A percentile compares a stretch with the other conserved stretches of the same genome.
Conservation (phyloP, 2,329 filamentous ascomycete genomes). For the Albophoma yamanashiensis region DNA sequence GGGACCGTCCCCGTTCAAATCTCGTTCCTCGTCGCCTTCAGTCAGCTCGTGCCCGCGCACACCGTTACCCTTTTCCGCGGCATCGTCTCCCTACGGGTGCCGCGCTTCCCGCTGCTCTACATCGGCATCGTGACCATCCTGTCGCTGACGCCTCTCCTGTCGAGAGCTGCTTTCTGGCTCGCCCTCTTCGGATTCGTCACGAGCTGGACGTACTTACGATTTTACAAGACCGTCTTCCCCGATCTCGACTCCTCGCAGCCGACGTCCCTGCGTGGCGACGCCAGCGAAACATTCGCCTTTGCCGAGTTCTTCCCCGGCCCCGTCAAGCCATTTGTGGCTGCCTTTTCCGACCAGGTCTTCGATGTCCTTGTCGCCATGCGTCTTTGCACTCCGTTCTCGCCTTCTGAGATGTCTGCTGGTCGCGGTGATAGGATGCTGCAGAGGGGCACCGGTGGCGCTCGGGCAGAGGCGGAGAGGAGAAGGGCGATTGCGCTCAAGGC, state of each 20-base stretch:
- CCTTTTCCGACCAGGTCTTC: conserved; percentile 66
- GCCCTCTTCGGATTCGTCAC: conserved; percentile 72
- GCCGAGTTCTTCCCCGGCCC: conserved; percentile 89
- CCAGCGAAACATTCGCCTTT: conserved; percentile 93
- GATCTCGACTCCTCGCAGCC: conserved; percentile 55
- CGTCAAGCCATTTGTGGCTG: conserved; percentile 65
- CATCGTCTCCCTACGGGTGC: conserved; percentile 78
- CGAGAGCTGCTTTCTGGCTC: conserved; percentile 69
- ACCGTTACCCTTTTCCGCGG: conserved; percentile 91
- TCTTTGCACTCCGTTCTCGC: conserved; percentile 77
- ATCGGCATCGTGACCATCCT: conserved; percentile 62
- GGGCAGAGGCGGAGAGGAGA: conserved; percentile 85
- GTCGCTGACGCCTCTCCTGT: conserved; percentile 44
- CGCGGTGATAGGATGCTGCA: conserved; percentile 50
- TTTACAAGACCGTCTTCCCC: conserved; percentile 72
- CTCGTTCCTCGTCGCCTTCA: conserved; percentile 91
- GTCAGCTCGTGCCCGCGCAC: conserved; percentile 93
- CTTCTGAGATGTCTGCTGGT: conserved; percentile 65
- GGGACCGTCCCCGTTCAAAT: conserved; percentile 86
- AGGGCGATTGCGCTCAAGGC: conserved; percentile 84
- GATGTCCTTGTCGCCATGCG: conserved; percentile 61
- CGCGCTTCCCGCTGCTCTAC: conserved; percentile 59
- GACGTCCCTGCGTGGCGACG: conserved; percentile 67
- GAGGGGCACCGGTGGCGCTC: conserved; percentile 53
- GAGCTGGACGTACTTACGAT: conserved; percentile 92